Evolutionary conservation across 805 yeast species (phyloP).

Genomic region (Wickerhamiella parazyma): DNA sequence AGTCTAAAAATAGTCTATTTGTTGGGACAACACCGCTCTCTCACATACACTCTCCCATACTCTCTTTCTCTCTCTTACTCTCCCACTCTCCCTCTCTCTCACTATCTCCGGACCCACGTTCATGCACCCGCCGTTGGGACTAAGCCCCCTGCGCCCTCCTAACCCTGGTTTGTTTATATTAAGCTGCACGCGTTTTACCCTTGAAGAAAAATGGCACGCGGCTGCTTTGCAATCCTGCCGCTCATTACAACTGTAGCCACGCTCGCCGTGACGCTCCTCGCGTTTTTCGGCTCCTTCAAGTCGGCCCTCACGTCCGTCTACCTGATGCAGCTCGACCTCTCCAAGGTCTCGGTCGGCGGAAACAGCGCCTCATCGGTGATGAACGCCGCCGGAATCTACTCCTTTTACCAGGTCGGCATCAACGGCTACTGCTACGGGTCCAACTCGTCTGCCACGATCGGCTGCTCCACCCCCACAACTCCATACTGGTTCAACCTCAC

Average conservation of each 20-base stretch:
- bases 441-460: conserved; percentile 26
- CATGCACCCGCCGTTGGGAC: no score
- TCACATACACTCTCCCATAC: no score
- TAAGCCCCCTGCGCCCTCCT: neutral
- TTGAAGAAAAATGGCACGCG: neutral
- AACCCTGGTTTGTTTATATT: neutral
- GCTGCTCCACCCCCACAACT: conserved; percentile 42
- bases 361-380: neutral
- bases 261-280: conserved; percentile 34
- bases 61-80: no score
- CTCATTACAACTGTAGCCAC: conserved; percentile 20
- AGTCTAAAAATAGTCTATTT: no score
- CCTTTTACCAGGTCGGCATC: conserved; percentile 42
- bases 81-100: no score
- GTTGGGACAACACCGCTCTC: no score
- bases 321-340: conserved; percentile 35
- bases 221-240: neutral
- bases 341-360: conserved; percentile 22
- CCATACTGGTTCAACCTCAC: conserved; percentile 47
- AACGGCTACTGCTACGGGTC: conserved; percentile 53
- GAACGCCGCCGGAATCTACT: conserved; percentile 30
- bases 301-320: conserved; percentile 34
- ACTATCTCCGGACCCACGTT: no score
- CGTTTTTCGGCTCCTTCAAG: conserved; percentile 40
- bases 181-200: neutral